These are phyloP conservation scores for Herpotrichia juniperi DNA, from an alignment of 2,329 filamentous ascomycete species.

Conservation along the genomic window DNA sequence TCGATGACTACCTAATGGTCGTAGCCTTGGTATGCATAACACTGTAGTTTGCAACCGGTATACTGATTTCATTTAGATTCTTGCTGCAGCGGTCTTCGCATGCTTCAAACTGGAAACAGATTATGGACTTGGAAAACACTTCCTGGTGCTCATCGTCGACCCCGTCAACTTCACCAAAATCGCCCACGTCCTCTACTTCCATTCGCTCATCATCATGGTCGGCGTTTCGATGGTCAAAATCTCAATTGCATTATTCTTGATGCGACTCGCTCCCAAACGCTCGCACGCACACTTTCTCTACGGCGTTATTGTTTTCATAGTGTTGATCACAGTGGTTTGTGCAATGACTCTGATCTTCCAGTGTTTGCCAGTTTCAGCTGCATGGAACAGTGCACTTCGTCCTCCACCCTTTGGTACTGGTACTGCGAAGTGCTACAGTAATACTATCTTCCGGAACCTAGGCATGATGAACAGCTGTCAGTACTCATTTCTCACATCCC, in stretches of 20 bases:
- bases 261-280: slow-evolving; percentile 50
- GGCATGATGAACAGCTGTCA: slow-evolving; percentile 55
- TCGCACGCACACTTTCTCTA: slow-evolving; percentile 50
- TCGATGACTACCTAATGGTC: slow-evolving; percentile 57
- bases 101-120: slow-evolving; percentile 54
- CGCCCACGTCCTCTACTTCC: slow-evolving; percentile 49
- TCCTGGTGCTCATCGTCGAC: slow-evolving; percentile 40
- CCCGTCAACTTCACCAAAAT: slow-evolving; percentile 41
- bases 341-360: slow-evolving; percentile 55
- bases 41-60: not conserved
- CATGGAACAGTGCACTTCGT: slow-evolving; percentile 50
- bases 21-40: slow-evolving; percentile 44
- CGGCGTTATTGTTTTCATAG: slow-evolving; percentile 51
- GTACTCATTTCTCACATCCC: slow-evolving; percentile 4
- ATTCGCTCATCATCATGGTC: slow-evolving; percentile 55
- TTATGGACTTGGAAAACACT: slow-evolving; percentile 57
- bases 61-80: slow-evolving; percentile 13
- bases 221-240: slow-evolving; percentile 56
- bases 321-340: slow-evolving; percentile 51
- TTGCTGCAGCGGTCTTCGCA: slow-evolving; percentile 30
- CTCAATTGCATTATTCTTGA: slow-evolving; percentile 54
- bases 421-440: slow-evolving; percentile 52
- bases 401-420: slow-evolving; percentile 33
- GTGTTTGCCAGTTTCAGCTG: slow-evolving; percentile 53
- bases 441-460: slow-evolving; percentile 49